Evolutionary conservation across 441 rosid genomes (phyloP).

Genomic region (Pelargonium cotyledonis): DNA sequence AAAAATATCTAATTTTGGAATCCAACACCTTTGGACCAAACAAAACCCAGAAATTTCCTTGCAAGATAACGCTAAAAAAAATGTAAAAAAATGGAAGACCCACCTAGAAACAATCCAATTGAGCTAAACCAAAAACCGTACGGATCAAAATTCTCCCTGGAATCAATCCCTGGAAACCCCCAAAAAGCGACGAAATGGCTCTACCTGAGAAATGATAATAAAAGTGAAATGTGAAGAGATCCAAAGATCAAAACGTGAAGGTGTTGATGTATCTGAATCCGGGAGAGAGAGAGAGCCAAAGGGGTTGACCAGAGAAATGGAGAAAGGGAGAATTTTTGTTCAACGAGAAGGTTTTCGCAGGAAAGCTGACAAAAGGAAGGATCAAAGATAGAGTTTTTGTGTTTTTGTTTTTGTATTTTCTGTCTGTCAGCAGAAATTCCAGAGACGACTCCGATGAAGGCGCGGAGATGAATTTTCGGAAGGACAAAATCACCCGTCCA

Average conservation of each 20-base stretch:
- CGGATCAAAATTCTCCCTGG: constrained; percentile 10
- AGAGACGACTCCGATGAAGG: not conserved
- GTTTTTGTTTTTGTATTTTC: not conserved
- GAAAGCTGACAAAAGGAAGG: constrained; percentile 19
- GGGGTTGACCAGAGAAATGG: constrained; percentile 23
- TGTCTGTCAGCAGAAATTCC: constrained; percentile 3
- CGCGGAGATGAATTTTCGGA: not conserved
- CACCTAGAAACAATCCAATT: constrained; percentile 14
- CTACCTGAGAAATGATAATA: not conserved
- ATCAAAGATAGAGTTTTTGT: not conserved
- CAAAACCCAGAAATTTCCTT: constrained; percentile 32
- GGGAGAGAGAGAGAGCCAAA: not conserved
- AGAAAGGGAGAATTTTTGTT: constrained; percentile 4
- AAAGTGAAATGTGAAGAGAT: constrained; percentile 34
- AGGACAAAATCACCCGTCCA: constrained; percentile 2
- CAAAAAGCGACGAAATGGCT: constrained; percentile 9
- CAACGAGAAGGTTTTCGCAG: constrained; percentile 8
- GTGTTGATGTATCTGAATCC: constrained; percentile 10
- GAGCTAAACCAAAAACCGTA: constrained; percentile 11
- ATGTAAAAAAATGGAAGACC: constrained; percentile 10
- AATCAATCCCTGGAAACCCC: constrained; percentile 6
- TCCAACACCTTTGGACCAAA: constrained; percentile 5
- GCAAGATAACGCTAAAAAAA: constrained; percentile 4
- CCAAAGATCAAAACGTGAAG: no score
- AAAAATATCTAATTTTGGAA: not conserved